These are phyloP conservation scores for Suhomyces faveliae DNA, from an alignment of 805 yeast species.

Conservation along the genomic window DNA sequence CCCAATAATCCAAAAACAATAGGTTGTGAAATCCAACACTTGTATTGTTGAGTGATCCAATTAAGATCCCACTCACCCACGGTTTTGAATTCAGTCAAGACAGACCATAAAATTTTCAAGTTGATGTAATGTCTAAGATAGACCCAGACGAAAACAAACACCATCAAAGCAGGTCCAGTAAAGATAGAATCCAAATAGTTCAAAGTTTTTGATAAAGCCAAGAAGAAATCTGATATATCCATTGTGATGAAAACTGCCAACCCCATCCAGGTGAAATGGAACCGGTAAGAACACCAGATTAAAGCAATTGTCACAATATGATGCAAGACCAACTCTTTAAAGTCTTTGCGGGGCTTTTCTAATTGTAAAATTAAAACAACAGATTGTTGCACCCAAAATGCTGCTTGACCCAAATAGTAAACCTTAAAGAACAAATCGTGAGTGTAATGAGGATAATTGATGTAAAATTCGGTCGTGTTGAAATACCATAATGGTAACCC, in stretches of 20 bases:
- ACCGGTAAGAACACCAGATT: constrained; percentile 83
- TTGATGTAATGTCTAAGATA: constrained; percentile 88
- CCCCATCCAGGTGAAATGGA: constrained; percentile 97
- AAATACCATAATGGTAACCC: constrained; percentile 86
- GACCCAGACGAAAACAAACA: constrained; percentile 75
- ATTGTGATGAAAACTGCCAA: constrained; percentile 85
- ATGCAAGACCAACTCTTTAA: constrained; percentile 85
- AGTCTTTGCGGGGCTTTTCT: constrained; percentile 95
- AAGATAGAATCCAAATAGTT: constrained; percentile 74
- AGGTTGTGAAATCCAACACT: constrained; percentile 92
- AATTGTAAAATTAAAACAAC: constrained; percentile 76
- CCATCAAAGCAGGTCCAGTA: constrained; percentile 62
- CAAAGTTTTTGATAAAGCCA: constrained; percentile 80
- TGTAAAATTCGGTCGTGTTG: constrained; percentile 78
- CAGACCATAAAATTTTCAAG: constrained; percentile 76
- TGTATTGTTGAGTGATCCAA: constrained; percentile 90
- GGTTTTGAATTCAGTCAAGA: constrained; percentile 79
- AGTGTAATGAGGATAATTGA: constrained; percentile 76
- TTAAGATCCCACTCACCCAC: constrained; percentile 80
- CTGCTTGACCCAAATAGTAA: constrained; percentile 88
- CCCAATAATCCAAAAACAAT: constrained; percentile 76
- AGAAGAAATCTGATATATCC: constrained; percentile 92
- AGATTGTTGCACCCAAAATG: constrained; percentile 97
- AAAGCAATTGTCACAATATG: constrained; percentile 88
- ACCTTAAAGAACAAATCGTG: constrained; percentile 70